Percentiles rank a stretch among this genome's conserved stretches.
Evolutionary conservation across 345 rosid species (phyloP).

Genomic region (Draba incana): DNA sequence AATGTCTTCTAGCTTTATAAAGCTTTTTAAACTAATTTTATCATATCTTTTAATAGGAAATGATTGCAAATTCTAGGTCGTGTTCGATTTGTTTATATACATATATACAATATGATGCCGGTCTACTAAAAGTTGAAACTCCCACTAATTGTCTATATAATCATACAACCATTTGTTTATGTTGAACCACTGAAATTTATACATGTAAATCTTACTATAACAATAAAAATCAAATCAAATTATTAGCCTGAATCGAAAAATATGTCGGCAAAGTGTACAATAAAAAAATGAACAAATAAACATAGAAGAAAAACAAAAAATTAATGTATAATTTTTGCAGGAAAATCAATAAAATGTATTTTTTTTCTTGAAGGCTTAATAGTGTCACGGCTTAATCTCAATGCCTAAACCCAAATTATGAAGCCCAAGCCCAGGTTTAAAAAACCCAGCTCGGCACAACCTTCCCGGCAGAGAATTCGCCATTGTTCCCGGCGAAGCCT

Average conservation of each 20-base stretch:
- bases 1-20: slow-evolving; percentile 1
- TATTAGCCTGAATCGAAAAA: background rate
- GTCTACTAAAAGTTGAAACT: slow-evolving; percentile 17
- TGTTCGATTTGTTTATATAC: background rate
- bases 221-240: background rate
- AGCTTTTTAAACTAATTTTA: slow-evolving; percentile 6
- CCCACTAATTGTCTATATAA: slow-evolving; percentile 12
- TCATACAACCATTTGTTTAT: slow-evolving; percentile 6
- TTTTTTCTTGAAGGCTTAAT: background rate
- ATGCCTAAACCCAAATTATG: background rate
- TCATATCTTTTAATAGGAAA: slow-evolving; percentile 9
- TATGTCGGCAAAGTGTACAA: background rate
- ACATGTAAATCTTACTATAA: background rate
- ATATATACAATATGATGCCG: background rate
- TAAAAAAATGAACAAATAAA: background rate
- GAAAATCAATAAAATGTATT: no score
- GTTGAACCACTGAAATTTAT: background rate
- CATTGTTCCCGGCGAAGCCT: slow-evolving; percentile 38
- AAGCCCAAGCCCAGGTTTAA: slow-evolving; percentile 1
- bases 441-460: slow-evolving; percentile 7
- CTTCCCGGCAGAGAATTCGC: slow-evolving; percentile 40
- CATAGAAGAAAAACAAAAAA: no score
- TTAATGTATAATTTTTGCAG: no score
- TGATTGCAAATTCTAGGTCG: slow-evolving; percentile 17
- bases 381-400: background rate